Conservation (phyloP, 2,329 filamentous ascomycete genomes). For the Epichloe elymi region DNA sequence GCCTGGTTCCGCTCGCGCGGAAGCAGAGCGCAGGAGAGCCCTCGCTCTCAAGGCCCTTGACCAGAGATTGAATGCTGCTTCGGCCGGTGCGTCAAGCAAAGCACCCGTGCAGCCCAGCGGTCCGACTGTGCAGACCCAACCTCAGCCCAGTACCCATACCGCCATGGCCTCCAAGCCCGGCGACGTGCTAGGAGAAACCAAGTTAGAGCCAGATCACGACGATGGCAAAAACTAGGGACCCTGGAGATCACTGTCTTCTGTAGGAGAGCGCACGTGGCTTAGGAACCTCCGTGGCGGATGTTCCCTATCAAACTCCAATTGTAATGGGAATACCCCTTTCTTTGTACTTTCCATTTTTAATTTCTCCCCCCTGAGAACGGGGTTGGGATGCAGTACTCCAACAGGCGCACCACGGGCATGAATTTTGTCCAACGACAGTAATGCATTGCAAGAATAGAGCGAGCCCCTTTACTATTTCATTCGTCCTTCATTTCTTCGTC, state of each 20-base stretch:
- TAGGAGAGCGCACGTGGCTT: no score
- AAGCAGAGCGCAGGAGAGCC: constrained; percentile 80
- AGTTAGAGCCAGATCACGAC: constrained; percentile 51
- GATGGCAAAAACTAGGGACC: constrained; percentile 15
- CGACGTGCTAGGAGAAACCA: constrained; percentile 54
- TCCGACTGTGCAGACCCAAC: constrained; percentile 44
- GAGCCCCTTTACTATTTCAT: no score
- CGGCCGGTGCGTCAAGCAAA: constrained; percentile 30
- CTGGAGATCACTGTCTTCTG: neutral
- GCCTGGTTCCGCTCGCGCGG: constrained; percentile 64
- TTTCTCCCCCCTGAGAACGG: no score
- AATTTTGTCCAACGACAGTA: no score
- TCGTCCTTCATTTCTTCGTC: no score
- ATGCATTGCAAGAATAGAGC: no score
- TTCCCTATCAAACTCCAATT: neutral
- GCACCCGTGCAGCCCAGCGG: constrained; percentile 28
- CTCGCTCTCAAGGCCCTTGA: constrained; percentile 85
- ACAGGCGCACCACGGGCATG: no score
- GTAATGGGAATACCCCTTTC: no score
- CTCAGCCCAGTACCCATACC: constrained; percentile 40
- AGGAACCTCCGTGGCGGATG: neutral
- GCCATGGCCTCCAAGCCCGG: constrained; percentile 43
- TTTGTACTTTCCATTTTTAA: no score
- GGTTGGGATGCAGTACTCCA: no score
- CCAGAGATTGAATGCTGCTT: constrained; percentile 78